Percentiles rank a stretch among this genome's conserved stretches.
Conservation (phyloP, 305 asterid species). For the Andrographis paniculata region DNA sequence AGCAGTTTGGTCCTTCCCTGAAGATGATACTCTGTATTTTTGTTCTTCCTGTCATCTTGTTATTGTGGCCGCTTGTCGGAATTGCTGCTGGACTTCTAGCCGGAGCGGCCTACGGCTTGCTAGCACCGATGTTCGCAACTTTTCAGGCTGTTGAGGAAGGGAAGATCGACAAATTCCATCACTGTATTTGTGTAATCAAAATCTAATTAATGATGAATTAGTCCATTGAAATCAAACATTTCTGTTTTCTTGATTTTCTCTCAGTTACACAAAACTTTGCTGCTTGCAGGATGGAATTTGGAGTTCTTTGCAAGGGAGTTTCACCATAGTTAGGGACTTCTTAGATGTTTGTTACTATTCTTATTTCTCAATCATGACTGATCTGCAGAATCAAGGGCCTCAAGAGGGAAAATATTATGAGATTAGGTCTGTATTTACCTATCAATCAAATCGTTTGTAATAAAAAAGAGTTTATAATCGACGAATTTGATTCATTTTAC, state of each 20-base stretch:
- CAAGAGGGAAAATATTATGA: conserved; percentile 45
- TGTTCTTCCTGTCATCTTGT: conserved; percentile 28
- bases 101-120: conserved; percentile 73
- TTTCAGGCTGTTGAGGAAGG: conserved; percentile 79
- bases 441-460: not conserved
- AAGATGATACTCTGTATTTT: conserved; percentile 50
- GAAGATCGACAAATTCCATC: conserved; percentile 48
- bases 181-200: conserved; percentile 55
- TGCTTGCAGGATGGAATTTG: conserved; percentile 82
- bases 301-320: conserved; percentile 57
- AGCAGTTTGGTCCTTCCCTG: conserved; percentile 68
- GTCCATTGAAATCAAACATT: not conserved
- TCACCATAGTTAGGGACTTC: conserved; percentile 64
- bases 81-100: conserved; percentile 42
- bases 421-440: conserved; percentile 3
- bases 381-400: conserved; percentile 45
- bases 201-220: no score
- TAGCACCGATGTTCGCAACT: conserved; percentile 79
- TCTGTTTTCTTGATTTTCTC: conserved; percentile 7
- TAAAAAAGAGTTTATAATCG: no score
- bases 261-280: conserved; percentile 6
- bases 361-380: conserved; percentile 74
- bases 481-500: conserved; percentile 11
- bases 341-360: conserved; percentile 64
- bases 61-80: conserved; percentile 62